Evolutionary conservation across 108 stramenopile genomes (phyloP).

Genomic region (Cyclotella sp.): DNA sequence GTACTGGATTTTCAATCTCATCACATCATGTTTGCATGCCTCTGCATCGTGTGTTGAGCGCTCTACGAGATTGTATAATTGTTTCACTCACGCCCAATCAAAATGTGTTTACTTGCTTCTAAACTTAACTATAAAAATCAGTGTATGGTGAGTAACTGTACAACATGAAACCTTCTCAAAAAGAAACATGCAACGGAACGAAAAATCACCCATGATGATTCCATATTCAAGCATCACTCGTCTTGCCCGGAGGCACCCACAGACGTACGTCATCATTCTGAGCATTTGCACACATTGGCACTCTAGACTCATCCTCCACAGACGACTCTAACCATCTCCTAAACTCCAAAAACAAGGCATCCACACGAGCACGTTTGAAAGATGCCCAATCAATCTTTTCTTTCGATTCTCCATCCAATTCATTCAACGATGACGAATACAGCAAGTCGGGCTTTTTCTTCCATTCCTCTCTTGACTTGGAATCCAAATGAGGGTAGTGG

Average conservation of each 20-base stretch:
- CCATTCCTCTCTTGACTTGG: constrained; percentile 66
- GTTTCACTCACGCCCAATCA: too few species aligned
- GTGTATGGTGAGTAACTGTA: too few species aligned
- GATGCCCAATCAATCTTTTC: constrained; percentile 44
- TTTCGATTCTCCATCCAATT: constrained; percentile 12
- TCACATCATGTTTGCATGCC: too few species aligned
- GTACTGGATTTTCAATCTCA: too few species aligned
- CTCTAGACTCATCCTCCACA: constrained; percentile 54
- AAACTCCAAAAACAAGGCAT: constrained; percentile 76
- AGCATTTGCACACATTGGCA: constrained; percentile 61
- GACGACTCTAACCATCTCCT: constrained; percentile 63
- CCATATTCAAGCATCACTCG: background rate
- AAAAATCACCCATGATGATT: background rate
- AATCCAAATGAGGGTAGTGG: constrained; percentile 87
- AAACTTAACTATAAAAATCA: too few species aligned
- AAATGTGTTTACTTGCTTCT: too few species aligned
- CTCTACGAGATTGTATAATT: too few species aligned
- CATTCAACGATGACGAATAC: background rate
- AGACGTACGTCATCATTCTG: constrained; percentile 77
- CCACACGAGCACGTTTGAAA: constrained; percentile 76
- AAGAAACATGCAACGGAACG: background rate
- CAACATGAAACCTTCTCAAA: background rate
- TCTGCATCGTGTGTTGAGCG: too few species aligned
- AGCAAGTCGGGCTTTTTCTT: constrained; percentile 64
- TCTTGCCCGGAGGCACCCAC: constrained; percentile 55